A percentile compares a stretch with the other conserved stretches of the same genome.
These are phyloP conservation scores for Naganishia antarctica DNA, from an alignment of 768 basidiomycete genomes.

Conservation along the genomic window DNA sequence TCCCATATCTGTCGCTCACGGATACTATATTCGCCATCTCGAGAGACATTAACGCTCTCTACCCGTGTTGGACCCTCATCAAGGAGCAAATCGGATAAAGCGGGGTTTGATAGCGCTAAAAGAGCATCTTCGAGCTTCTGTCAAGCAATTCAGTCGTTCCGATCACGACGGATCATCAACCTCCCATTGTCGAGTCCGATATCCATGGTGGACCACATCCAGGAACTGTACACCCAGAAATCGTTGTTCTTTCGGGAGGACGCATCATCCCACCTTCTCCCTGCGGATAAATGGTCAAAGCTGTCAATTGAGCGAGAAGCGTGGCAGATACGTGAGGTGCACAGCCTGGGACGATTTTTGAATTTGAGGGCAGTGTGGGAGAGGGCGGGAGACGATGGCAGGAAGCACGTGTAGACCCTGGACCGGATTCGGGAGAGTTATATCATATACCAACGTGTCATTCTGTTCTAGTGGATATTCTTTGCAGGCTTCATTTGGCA, in stretches of 20 bases:
- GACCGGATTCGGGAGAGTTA: not conserved
- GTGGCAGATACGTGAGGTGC: constrained; percentile 15
- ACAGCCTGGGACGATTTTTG: constrained; percentile 10
- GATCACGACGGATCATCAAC: not conserved
- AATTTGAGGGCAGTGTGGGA: not conserved
- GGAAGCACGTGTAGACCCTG: not conserved
- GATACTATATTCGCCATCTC: not conserved
- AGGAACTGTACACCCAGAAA: not conserved
- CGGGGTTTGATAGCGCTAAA: not conserved
- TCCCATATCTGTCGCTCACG: not conserved
- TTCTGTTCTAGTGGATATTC: no score
- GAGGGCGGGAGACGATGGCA: not conserved
- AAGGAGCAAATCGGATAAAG: not conserved
- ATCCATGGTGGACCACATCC: not conserved
- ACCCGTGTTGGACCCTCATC: not conserved
- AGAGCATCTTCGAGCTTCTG: not conserved
- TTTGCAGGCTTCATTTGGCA: no score
- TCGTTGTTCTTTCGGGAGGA: not conserved
- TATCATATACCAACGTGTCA: no score
- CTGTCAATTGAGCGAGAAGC: not conserved
- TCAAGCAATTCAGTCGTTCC: not conserved
- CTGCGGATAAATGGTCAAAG: not conserved
- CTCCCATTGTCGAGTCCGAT: not conserved
- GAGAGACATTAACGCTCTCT: not conserved
- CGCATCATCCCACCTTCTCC: not conserved